Base-by-base conservation (phyloP, 441 rosid genomes). In the Theobroma grandiflorum region DNA sequence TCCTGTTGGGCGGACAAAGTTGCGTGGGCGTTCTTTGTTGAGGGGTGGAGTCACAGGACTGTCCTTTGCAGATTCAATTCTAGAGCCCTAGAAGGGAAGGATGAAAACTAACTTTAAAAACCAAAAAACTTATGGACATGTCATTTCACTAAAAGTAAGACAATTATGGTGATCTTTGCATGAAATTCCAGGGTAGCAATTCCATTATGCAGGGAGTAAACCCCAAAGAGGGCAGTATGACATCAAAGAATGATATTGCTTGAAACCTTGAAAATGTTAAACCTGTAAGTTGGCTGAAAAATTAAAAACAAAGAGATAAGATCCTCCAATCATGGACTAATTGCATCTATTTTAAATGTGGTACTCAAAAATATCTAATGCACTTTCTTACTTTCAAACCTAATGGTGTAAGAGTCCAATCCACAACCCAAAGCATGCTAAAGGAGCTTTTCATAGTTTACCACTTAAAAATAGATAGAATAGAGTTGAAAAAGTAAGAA, bases 41-140 rank as follows among this genome's bases (percentile, higher is more conserved):
- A 91, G 79, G 38, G 97, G 95, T 16, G 98, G 96, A 77, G 95
- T 95, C 75, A 62, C 77, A 7, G 96, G 98, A 83, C 94, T 84
- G 59, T 85, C 90, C 88, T 92, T 93, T 22, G 84, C 82, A 47
- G 95, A 91, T 82, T 84, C 95, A 59, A 86, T 84, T 82, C 84
- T 90, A 18, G 87, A 84, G 77, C 84, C 84, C 98, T 92, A 85
- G 52, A 77, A 71, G 75, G 62, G 57, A 74, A 35, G 73, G 11
- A 40, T 15, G 52, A 59, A 68, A 22, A 10, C 43, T 31, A 2
- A 53, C 26, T 57, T 76, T 8, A 78, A 40, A 65, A 55, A 31
- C 40, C 11, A 49, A 67, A 61, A 42, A 47, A 16, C 47, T 57
- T 31, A 69, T 6, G 65, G 65, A 55, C 26, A 10, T 15, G 26